Evolutionary conservation across 2,329 filamentous ascomycete genomes (phyloP).

Genomic region (Claviceps paspali): DNA sequence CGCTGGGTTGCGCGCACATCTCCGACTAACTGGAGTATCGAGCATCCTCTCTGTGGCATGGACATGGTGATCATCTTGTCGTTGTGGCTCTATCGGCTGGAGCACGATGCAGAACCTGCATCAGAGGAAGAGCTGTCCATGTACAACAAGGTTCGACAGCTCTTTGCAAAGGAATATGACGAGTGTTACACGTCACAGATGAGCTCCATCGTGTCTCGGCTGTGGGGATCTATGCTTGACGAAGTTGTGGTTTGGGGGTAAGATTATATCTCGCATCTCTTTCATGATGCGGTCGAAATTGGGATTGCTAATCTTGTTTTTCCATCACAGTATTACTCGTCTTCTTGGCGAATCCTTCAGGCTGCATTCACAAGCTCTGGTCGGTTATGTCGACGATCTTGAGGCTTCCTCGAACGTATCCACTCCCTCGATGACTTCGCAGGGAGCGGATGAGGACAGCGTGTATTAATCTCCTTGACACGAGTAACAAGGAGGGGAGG

Average conservation of each 20-base stretch:
- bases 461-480: slow-evolving; percentile 44
- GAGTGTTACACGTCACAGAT: slow-evolving; percentile 69
- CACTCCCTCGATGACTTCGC: slow-evolving; percentile 57
- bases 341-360: slow-evolving; percentile 98
- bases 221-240: slow-evolving; percentile 97
- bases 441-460: slow-evolving; percentile 56
- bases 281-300: too few relatives aligned
- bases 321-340: slow-evolving; percentile 56
- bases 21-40: slow-evolving; percentile 96
- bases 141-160: slow-evolving; percentile 81
- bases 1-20: slow-evolving; percentile 97
- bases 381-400: slow-evolving; percentile 82
- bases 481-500: slow-evolving; percentile 37
- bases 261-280: slow-evolving; percentile 27
- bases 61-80: slow-evolving; percentile 97
- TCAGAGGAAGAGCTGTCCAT: slow-evolving; percentile 72
- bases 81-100: slow-evolving; percentile 95
- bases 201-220: slow-evolving; percentile 84
- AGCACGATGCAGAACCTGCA: slow-evolving; percentile 91
- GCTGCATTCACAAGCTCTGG: slow-evolving; percentile 83
- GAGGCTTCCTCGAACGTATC: slow-evolving; percentile 55
- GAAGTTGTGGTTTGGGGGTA: slow-evolving; percentile 99
- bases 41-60: slow-evolving; percentile 90
- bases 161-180: slow-evolving; percentile 83
- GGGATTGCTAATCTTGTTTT: too few relatives aligned